These are phyloP conservation scores for Plasmodium fragile DNA, from an alignment of 169 alveolate genomes.

Conservation along the genomic window DNA sequence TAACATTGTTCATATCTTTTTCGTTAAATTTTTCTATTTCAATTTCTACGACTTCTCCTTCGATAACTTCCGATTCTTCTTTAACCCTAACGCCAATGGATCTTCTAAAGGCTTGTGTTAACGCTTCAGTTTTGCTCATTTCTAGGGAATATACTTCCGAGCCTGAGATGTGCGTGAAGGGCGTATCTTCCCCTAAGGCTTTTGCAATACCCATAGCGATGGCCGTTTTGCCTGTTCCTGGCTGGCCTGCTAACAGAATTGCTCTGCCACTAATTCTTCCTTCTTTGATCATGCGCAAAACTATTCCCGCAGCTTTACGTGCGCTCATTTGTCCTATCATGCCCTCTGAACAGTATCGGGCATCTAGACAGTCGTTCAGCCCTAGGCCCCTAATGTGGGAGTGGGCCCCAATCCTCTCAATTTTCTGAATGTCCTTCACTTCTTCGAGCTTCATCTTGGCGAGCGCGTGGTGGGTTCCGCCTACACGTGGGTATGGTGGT, in stretches of 20 bases:
- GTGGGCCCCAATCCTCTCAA: conserved; percentile 98
- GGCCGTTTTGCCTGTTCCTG: conserved; percentile 99
- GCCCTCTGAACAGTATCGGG: conserved; percentile 95
- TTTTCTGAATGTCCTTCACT: conserved; percentile 91
- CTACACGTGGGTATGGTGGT: not conserved
- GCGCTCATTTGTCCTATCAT: conserved; percentile 96
- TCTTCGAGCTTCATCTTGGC: conserved; percentile 84
- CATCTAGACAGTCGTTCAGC: conserved; percentile 96
- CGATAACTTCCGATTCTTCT: conserved; percentile 99
- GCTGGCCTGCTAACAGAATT: conserved; percentile 98
- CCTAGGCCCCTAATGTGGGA: conserved; percentile 99
- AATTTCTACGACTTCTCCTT: conserved; percentile 99
- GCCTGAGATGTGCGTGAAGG: conserved; percentile 98
- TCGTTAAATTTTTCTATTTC: conserved; percentile 92
- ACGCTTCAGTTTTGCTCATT: conserved; percentile 98
- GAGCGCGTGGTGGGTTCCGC: not conserved
- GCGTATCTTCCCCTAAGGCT: conserved; percentile 96
- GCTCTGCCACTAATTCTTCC: conserved; percentile 99
- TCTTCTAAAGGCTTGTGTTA: conserved; percentile 96
- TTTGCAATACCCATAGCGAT: conserved; percentile 99
- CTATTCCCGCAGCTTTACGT: conserved; percentile 96
- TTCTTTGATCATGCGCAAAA: conserved; percentile 96
- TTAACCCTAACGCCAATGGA: conserved; percentile 98
- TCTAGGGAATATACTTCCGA: conserved; percentile 98
- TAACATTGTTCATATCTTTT: conserved; percentile 70